A percentile compares a stretch with the other conserved stretches of the same genome.
These are phyloP conservation scores for Royoungia palumana DNA, from an alignment of 768 basidiomycete genomes.

Conservation along the genomic window DNA sequence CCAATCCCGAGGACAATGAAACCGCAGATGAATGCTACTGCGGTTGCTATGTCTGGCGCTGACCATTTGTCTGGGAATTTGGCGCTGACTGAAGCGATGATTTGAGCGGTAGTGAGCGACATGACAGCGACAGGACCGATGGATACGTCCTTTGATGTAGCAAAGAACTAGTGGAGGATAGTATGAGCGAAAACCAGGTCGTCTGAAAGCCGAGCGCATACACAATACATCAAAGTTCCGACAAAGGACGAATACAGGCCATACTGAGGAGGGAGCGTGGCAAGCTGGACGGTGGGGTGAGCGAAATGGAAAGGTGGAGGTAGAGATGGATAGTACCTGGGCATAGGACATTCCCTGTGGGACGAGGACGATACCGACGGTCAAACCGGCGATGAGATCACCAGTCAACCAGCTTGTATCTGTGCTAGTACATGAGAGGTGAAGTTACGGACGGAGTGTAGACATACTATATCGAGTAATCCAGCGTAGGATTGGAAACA, in stretches of 20 bases:
- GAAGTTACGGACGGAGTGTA: background rate
- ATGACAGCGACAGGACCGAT: constrained; percentile 99
- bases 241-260: constrained; percentile 94
- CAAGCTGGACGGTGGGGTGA: constrained; percentile 49
- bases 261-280: constrained; percentile 80
- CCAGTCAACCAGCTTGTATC: constrained; percentile 80
- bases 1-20: constrained; percentile 92
- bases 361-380: constrained; percentile 93
- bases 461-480: constrained; percentile 79
- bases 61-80: constrained; percentile 56
- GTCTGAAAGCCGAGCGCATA: constrained; percentile 34
- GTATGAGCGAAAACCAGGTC: background rate
- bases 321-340: constrained; percentile 41
- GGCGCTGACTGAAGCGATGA: constrained; percentile 64
- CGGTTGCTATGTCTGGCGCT: constrained; percentile 76
- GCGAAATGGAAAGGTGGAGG: background rate
- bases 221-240: constrained; percentile 80
- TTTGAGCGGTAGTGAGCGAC: constrained; percentile 82
- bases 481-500: constrained; percentile 89
- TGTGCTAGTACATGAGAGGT: constrained; percentile 22
- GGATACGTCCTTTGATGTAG: constrained; percentile 98
- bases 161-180: constrained; percentile 64
- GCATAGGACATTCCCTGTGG: constrained; percentile 94
- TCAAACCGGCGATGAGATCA: constrained; percentile 86
- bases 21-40: constrained; percentile 81